These are phyloP conservation scores for Cinnamomum chago DNA, from an alignment of 164 flowering plant genomes.

Conservation along the genomic window DNA sequence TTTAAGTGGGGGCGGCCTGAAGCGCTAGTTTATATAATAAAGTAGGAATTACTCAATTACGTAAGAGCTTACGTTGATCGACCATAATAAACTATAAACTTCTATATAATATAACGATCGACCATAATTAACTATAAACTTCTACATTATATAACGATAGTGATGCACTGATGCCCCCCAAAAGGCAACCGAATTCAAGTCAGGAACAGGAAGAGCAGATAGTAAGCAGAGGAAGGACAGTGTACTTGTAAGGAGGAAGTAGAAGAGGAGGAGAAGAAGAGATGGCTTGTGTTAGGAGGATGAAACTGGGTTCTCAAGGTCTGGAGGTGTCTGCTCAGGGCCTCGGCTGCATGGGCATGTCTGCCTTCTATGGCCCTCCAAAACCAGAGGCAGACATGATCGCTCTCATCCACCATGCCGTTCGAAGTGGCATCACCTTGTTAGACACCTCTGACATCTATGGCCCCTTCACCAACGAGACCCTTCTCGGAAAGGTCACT, in stretches of 20 bases:
- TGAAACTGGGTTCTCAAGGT: slow-evolving; percentile 34
- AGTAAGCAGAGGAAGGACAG: not conserved
- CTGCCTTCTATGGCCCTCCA: slow-evolving; percentile 29
- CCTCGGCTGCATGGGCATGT: slow-evolving; percentile 39
- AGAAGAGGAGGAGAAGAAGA: not conserved
- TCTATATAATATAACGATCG: no score
- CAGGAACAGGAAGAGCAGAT: not conserved
- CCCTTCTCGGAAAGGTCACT: slow-evolving; percentile 27
- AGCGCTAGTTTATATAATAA: no score
- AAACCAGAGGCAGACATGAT: slow-evolving; percentile 35
- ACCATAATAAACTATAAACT: no score
- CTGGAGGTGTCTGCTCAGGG: slow-evolving; percentile 28
- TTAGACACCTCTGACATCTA: slow-evolving; percentile 43
- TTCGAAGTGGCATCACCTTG: slow-evolving; percentile 30
- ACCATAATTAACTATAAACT: no score
- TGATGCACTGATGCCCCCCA: no score
- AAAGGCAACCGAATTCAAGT: not conserved
- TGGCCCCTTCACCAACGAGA: slow-evolving; percentile 35
- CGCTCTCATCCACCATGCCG: slow-evolving; percentile 30
- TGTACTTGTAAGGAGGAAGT: not conserved
- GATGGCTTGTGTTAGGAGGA: slow-evolving; percentile 11
- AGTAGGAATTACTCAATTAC: not conserved
- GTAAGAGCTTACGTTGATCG: not conserved
- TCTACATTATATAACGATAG: not conserved
- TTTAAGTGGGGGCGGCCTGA: no score